A percentile compares a stretch with the other conserved stretches of the same genome.
Conservation (phyloP, 371 early-diverging fungal species). For the Dentiscutata heterogama region DNA sequence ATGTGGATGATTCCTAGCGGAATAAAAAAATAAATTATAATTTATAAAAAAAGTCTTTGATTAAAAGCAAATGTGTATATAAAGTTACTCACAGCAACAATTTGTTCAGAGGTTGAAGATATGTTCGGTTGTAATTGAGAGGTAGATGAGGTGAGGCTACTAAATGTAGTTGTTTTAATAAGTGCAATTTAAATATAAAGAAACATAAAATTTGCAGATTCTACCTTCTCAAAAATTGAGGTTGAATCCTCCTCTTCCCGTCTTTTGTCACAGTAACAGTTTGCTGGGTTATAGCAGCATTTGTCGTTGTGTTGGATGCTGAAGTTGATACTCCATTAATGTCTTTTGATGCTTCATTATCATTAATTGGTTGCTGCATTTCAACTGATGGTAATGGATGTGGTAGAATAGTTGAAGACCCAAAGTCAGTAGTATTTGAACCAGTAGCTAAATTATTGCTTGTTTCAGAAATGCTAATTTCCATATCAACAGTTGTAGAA, state of each 20-base stretch:
- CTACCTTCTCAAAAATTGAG: conserved; percentile 53
- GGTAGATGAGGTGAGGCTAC: too few species aligned
- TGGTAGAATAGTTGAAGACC: background rate
- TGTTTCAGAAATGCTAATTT: background rate
- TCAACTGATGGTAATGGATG: background rate
- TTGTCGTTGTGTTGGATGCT: background rate
- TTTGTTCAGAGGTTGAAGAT: too few species aligned
- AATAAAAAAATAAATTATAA: too few species aligned
- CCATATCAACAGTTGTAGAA: conserved; percentile 7
- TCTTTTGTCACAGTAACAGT: conserved; percentile 76
- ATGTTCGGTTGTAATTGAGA: too few species aligned
- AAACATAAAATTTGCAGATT: background rate
- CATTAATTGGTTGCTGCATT: background rate
- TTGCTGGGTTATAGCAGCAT: conserved; percentile 36
- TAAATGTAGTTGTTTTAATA: too few species aligned
- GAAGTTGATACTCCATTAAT: background rate
- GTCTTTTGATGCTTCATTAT: background rate
- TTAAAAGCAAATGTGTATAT: too few species aligned
- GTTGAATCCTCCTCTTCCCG: conserved; percentile 85
- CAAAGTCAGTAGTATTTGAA: too few species aligned
- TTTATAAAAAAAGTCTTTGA: too few species aligned
- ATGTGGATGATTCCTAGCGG: background rate
- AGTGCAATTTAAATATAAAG: too few species aligned
- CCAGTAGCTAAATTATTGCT: too few species aligned
- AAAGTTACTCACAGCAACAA: too few species aligned